Conservation (phyloP, 495 filamentous ascomycete species). For the Aspergillus avenaceus region DNA sequence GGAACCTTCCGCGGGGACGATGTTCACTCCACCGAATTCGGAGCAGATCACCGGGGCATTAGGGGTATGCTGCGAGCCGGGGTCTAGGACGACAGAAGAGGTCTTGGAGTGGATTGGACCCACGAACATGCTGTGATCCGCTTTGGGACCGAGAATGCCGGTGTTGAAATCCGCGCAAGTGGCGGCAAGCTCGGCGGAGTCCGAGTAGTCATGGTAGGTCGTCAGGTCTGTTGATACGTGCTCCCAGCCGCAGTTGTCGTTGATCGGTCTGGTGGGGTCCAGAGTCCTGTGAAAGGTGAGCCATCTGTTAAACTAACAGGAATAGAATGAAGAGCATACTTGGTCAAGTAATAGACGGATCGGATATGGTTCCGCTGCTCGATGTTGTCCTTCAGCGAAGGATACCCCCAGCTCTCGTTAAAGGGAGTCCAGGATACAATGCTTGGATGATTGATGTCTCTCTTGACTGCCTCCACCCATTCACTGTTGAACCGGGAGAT, state of each 20-base stretch:
- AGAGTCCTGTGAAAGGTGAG: constrained; percentile 32
- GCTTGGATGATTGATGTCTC: constrained; percentile 57
- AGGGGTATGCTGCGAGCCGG: constrained; percentile 37
- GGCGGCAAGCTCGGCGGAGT: constrained; percentile 41
- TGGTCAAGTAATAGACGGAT: constrained; percentile 54
- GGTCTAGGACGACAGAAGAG: constrained; percentile 29
- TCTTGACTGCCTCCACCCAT: constrained; percentile 52
- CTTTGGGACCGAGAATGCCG: constrained; percentile 43
- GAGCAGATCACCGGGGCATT: constrained; percentile 54
- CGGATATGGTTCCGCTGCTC: constrained; percentile 57
- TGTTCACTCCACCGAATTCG: constrained; percentile 59
- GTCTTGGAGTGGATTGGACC: constrained; percentile 26
- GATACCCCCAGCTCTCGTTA: constrained; percentile 61
- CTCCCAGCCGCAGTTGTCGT: constrained; percentile 65
- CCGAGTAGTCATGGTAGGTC: constrained; percentile 59
- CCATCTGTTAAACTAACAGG: not conserved
- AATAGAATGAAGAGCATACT: constrained; percentile 29
- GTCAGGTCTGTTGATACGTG: constrained; percentile 54
- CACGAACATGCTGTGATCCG: constrained; percentile 45
- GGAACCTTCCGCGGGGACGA: constrained; percentile 36
- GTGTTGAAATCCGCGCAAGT: constrained; percentile 40
- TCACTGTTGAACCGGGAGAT: constrained; percentile 50
- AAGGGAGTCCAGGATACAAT: constrained; percentile 60
- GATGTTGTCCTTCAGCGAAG: constrained; percentile 42
- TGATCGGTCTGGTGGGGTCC: constrained; percentile 54